Evolutionary conservation across 805 yeast genomes (phyloP).

Genomic region (Metschnikowia borealis): DNA sequence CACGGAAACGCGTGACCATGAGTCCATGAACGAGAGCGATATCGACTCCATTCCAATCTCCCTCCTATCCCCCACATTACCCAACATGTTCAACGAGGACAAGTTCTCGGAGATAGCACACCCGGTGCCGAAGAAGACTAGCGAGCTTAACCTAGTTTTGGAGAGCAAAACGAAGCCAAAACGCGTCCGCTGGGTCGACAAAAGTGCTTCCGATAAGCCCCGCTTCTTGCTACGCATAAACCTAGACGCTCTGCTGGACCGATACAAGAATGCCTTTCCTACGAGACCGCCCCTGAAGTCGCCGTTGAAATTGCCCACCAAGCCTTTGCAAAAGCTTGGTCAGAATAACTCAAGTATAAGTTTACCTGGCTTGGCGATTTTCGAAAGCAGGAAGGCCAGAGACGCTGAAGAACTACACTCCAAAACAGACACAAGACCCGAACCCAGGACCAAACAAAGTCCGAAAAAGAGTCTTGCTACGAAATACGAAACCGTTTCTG

Average conservation of each 20-base stretch:
- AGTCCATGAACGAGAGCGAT: constrained; percentile 13
- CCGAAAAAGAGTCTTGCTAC: neutral
- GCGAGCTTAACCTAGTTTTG: constrained; percentile 9
- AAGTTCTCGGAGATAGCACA: constrained; percentile 7
- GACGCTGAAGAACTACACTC: neutral
- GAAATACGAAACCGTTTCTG: neutral
- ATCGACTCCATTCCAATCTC: constrained; percentile 29
- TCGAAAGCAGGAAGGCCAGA: constrained; percentile 6
- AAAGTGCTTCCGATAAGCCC: constrained; percentile 23
- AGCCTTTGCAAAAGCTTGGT: neutral
- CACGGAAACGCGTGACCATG: constrained; percentile 7
- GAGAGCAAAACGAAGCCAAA: constrained; percentile 2
- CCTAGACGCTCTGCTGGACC: constrained; percentile 18
- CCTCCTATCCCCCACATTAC: constrained; percentile 33
- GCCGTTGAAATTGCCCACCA: neutral
- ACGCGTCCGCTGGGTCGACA: constrained; percentile 29
- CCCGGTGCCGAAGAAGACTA: constrained; percentile 18
- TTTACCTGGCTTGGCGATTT: constrained; percentile 14
- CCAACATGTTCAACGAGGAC: constrained; percentile 22
- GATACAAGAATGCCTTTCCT: constrained; percentile 12
- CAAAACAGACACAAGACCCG: neutral
- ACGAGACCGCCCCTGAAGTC: constrained; percentile 1
- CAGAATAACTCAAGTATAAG: constrained; percentile 13
- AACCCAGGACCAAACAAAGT: neutral
- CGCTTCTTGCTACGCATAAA: constrained; percentile 24